Percentiles rank a stretch among this genome's conserved stretches.
These are phyloP conservation scores for Septoria petroselini DNA, from an alignment of 2,329 filamentous ascomycete genomes.

Conservation along the genomic window DNA sequence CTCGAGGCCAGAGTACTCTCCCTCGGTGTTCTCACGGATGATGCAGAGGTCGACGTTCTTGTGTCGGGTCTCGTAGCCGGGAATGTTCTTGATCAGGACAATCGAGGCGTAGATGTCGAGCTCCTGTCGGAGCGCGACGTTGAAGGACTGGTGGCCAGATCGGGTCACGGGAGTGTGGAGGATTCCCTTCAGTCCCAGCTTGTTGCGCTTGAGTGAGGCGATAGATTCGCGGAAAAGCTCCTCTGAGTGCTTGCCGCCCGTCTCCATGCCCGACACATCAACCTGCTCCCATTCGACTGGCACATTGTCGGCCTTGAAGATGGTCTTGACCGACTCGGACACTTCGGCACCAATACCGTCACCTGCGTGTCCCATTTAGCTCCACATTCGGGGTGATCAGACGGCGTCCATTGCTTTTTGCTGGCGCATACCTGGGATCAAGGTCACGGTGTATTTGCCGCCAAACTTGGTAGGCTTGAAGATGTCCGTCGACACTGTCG, in stretches of 20 bases:
- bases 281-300: slow-evolving; percentile 99
- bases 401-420: slow-evolving; percentile 26
- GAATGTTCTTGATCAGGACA: slow-evolving; percentile 98
- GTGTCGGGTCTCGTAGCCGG: slow-evolving; percentile 95
- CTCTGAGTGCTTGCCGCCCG: slow-evolving; percentile 82
- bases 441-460: slow-evolving; percentile 97
- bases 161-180: slow-evolving; percentile 95
- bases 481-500: slow-evolving; percentile 88
- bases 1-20: slow-evolving; percentile 98
- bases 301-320: slow-evolving; percentile 99
- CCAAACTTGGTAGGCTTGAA: slow-evolving; percentile 99
- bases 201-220: slow-evolving; percentile 94
- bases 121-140: slow-evolving; percentile 97
- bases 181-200: slow-evolving; percentile 98
- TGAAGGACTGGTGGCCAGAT: slow-evolving; percentile 98
- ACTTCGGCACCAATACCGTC: slow-evolving; percentile 98
- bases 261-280: slow-evolving; percentile 87
- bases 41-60: slow-evolving; percentile 97
- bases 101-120: slow-evolving; percentile 99
- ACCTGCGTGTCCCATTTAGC: slow-evolving; percentile 45
- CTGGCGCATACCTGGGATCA: slow-evolving; percentile 74
- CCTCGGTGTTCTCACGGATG: slow-evolving; percentile 99
- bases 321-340: slow-evolving; percentile 95
- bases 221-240: slow-evolving; percentile 95
- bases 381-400: slow-evolving; percentile 20